Conservation (phyloP, 208 protist species). For the Acanthamoeba culbertsoni region DNA sequence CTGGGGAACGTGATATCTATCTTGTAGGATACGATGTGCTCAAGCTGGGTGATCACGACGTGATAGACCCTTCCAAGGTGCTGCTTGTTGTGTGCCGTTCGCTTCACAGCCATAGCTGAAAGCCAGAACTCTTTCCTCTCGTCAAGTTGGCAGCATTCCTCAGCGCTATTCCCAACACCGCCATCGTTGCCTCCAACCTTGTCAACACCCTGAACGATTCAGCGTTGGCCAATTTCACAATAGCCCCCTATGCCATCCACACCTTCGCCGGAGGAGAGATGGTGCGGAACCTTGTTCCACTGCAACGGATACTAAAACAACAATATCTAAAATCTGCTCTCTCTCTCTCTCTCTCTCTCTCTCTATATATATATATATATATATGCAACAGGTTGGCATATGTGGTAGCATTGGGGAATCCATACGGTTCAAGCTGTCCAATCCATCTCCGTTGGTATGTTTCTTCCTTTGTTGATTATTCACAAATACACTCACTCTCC, state of each 20-base stretch:
- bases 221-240: not conserved
- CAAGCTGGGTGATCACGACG: not conserved
- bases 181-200: conserved; percentile 13
- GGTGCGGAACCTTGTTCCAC: not conserved
- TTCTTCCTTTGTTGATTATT: not conserved
- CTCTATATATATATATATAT: not conserved
- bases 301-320: not conserved
- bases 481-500: too few species aligned
- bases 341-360: not conserved
- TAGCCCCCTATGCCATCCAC: not conserved
- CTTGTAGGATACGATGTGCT: not conserved
- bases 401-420: not conserved
- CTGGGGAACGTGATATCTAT: not conserved
- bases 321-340: not conserved
- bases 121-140: not conserved
- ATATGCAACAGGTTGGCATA: not conserved
- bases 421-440: not conserved
- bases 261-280: conserved; percentile 3
- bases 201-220: not conserved
- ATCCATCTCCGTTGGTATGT: not conserved
- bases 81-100: not conserved
- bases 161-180: not conserved
- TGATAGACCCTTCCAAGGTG: not conserved
- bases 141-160: not conserved
- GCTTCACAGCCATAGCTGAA: not conserved